phyloP scores from a whole-genome alignment of 2,329 filamentous ascomycete genomes.

The Pseudofabraea citricarpa region DNA sequence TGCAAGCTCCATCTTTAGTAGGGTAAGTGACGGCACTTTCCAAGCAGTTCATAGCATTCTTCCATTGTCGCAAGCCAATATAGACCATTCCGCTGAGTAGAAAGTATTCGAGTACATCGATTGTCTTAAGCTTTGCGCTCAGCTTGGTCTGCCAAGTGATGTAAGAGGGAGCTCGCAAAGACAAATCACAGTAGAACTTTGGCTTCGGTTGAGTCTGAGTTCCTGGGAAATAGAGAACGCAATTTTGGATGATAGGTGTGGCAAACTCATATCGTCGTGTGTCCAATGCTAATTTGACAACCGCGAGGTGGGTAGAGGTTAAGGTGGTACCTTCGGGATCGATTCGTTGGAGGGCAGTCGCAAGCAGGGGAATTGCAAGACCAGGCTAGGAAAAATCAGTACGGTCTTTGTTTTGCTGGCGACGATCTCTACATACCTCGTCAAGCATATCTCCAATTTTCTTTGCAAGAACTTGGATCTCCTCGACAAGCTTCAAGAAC shows the following conservation, averaged over 20 bases:
- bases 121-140: conserved; percentile 45
- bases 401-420: too few relatives aligned
- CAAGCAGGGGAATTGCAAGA: conserved; percentile 21
- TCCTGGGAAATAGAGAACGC: conserved; percentile 61
- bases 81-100: conserved; percentile 60
- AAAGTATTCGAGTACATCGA: conserved; percentile 63
- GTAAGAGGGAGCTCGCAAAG: conserved; percentile 46
- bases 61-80: conserved; percentile 57
- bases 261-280: conserved; percentile 48
- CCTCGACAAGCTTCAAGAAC: conserved; percentile 40
- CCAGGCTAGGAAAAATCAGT: conserved; percentile 16
- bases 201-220: conserved; percentile 30
- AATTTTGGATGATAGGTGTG: conserved; percentile 57
- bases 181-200: conserved; percentile 40
- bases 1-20: conserved; percentile 54
- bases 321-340: conserved; percentile 64
- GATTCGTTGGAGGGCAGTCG: conserved; percentile 53
- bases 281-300: conserved; percentile 53
- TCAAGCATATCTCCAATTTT: too few relatives aligned
- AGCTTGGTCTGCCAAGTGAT: conserved; percentile 56
- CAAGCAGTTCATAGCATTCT: conserved; percentile 55
- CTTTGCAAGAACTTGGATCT: conserved; percentile 19
- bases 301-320: conserved; percentile 55
- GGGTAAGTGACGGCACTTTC: conserved; percentile 65
- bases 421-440: conserved; percentile 18